These are phyloP conservation scores for Fremontodendron californicum DNA, from an alignment of 345 rosid species.

Conservation along the genomic window DNA sequence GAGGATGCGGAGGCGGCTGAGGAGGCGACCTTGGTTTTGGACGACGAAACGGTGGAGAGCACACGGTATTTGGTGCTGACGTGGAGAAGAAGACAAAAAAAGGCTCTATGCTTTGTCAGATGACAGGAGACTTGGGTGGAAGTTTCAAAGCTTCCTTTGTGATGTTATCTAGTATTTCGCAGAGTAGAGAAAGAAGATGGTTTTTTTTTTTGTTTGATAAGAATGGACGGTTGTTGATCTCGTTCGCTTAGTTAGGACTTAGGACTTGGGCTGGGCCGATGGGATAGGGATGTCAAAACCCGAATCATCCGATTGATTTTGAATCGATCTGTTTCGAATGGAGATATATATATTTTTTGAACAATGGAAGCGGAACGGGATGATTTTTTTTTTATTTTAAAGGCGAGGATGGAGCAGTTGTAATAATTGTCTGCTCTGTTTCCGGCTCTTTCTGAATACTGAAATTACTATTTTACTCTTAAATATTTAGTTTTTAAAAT, in stretches of 20 bases:
- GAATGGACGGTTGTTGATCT: background rate
- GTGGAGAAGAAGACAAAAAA: slow-evolving; percentile 2
- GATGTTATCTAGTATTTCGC: background rate
- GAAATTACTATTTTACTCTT: too few species aligned
- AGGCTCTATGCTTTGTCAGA: background rate
- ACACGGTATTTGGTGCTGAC: background rate
- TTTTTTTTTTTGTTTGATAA: background rate
- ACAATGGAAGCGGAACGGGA: too few species aligned
- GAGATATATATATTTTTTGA: too few species aligned
- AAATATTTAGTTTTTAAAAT: too few species aligned
- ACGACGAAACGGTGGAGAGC: background rate
- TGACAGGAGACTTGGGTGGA: background rate
- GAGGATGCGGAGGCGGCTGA: background rate
- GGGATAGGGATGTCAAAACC: too few species aligned
- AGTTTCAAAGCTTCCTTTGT: background rate
- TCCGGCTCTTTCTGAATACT: too few species aligned
- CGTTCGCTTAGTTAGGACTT: background rate
- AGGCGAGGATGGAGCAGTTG: too few species aligned
- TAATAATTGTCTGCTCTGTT: too few species aligned
- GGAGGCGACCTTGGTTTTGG: background rate
- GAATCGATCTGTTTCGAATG: too few species aligned
- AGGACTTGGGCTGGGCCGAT: too few species aligned
- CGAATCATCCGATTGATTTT: too few species aligned
- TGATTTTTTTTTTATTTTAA: too few species aligned
- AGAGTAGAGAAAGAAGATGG: background rate